Percentiles rank a stretch among this genome's conserved stretches.
Conservation (phyloP, 2,329 filamentous ascomycete genomes). For the Volutella citrinella region DNA sequence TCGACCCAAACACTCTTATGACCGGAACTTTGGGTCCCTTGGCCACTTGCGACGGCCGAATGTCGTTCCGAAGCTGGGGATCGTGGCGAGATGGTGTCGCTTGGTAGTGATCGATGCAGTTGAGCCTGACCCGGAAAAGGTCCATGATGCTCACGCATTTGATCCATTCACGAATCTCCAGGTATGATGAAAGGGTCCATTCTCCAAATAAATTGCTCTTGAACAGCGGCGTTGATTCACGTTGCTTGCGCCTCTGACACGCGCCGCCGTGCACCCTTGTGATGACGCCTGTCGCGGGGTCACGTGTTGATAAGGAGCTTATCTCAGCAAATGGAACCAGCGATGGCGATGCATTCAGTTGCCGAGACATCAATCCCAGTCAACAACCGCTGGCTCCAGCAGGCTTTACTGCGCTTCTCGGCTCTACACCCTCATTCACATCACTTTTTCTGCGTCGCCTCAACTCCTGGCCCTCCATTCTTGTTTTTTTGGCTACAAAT, state of each 20-base stretch:
- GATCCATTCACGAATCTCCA: conserved; percentile 17
- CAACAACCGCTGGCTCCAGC: too few species aligned
- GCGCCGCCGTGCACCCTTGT: too few species aligned
- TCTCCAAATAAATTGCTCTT: not conserved
- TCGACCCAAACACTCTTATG: conserved; percentile 86
- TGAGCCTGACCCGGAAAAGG: conserved; percentile 84
- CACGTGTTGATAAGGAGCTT: conserved; percentile 25
- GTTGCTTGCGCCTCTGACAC: conserved; percentile 1
- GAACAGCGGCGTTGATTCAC: not conserved
- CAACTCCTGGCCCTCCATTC: too few species aligned
- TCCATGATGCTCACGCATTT: conserved; percentile 41
- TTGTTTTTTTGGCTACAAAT: too few species aligned
- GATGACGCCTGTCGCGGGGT: conserved; percentile 20
- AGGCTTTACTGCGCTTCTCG: too few species aligned
- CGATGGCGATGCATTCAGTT: too few species aligned
- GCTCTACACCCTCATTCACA: too few species aligned
- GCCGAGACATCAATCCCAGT: too few species aligned
- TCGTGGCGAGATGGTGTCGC: conserved; percentile 75
- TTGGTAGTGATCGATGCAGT: conserved; percentile 96
- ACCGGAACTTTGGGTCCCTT: conserved; percentile 76
- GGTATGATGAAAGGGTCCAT: not conserved
- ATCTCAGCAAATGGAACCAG: too few species aligned
- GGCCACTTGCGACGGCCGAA: conserved; percentile 54
- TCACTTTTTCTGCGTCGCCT: too few species aligned
- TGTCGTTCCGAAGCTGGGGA: conserved; percentile 68